Evolutionary conservation across 352 stramenopile species (phyloP).

Genomic region (Pythium aquatile): DNA sequence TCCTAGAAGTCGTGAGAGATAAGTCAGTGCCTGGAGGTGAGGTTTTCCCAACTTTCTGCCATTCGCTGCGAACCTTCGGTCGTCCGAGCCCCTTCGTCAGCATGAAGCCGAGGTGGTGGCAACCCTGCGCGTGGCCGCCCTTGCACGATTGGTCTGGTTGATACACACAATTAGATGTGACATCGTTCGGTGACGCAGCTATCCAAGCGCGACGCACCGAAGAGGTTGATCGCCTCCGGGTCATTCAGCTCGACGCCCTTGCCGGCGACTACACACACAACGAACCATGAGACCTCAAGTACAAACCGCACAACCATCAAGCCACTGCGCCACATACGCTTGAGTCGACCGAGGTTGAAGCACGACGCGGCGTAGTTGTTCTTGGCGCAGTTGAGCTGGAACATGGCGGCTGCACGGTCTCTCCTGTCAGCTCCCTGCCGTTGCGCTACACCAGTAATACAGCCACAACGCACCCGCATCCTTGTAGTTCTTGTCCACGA

Average conservation of each 20-base stretch:
- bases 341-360: constrained; percentile 84
- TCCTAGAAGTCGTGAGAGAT: too few species aligned
- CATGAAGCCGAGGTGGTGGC: constrained; percentile 87
- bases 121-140: constrained; percentile 69
- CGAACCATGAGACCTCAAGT: not conserved
- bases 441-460: not conserved
- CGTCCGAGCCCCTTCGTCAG: constrained; percentile 67
- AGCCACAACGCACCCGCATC: constrained; percentile 42
- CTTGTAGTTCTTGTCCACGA: constrained; percentile 86
- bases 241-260: constrained; percentile 78
- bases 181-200: not conserved
- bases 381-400: constrained; percentile 82
- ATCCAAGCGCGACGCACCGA: constrained; percentile 38
- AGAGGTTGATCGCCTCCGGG: constrained; percentile 60
- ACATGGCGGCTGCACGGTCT: constrained; percentile 53
- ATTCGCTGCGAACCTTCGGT: constrained; percentile 42
- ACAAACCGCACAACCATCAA: not conserved
- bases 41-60: not conserved
- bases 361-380: constrained; percentile 81
- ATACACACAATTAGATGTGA: too few species aligned
- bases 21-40: not conserved
- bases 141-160: constrained; percentile 76
- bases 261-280: constrained; percentile 52
- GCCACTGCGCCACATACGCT: constrained; percentile 47
- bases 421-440: not conserved